These are phyloP conservation scores for Coriaria nepalensis DNA, from an alignment of 306 rosid species.

Conservation along the genomic window DNA sequence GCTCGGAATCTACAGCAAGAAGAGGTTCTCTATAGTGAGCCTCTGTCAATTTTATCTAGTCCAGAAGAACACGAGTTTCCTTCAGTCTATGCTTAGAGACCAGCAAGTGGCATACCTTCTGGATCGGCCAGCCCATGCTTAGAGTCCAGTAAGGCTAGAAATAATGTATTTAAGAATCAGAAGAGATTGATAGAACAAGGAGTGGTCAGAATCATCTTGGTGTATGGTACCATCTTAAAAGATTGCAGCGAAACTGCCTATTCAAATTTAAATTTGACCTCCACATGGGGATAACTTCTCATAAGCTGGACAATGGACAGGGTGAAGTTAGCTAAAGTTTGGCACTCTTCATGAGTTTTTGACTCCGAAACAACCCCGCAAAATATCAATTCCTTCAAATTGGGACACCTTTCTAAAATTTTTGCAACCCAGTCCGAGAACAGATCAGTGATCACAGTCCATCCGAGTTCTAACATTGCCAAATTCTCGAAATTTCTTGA, in stretches of 20 bases:
- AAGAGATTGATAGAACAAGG: too few relatives aligned
- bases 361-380: constrained; percentile 55
- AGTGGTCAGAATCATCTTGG: too few relatives aligned
- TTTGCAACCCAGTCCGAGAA: constrained; percentile 70
- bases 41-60: constrained; percentile 31
- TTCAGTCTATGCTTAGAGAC: not conserved
- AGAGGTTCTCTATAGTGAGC: not conserved
- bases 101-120: too few relatives aligned
- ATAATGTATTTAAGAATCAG: too few relatives aligned
- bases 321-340: constrained; percentile 37
- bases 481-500: constrained; percentile 45
- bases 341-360: constrained; percentile 50
- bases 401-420: constrained; percentile 59
- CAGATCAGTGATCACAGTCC: constrained; percentile 58
- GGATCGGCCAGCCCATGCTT: not conserved
- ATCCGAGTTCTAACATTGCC: constrained; percentile 66
- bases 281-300: constrained; percentile 43
- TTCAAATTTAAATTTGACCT: constrained; percentile 46
- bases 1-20: constrained; percentile 21
- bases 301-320: constrained; percentile 47
- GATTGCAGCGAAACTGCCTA: constrained; percentile 13
- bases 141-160: not conserved
- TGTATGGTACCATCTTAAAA: too few relatives aligned
- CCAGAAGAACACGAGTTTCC: constrained; percentile 17
- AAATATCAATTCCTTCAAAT: constrained; percentile 45